These are phyloP conservation scores for Nicotiana attenuata DNA, from an alignment of 257 asterid genomes.

Conservation along the genomic window DNA sequence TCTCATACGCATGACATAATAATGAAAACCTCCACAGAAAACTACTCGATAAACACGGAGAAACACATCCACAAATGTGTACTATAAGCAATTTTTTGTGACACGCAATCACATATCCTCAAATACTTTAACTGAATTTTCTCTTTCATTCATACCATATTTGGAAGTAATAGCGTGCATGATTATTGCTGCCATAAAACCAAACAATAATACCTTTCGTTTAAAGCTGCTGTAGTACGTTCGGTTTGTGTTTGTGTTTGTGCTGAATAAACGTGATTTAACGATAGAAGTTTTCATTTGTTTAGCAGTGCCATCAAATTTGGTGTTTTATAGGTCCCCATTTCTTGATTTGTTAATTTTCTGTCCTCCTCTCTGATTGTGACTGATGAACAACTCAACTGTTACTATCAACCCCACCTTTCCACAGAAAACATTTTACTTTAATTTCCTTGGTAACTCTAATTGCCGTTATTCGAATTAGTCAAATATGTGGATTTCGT, in stretches of 20 bases:
- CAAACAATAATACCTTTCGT: background rate
- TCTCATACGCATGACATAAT: background rate
- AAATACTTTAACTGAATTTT: background rate
- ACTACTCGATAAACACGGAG: background rate
- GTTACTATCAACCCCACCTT: conserved; percentile 18
- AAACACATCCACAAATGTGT: background rate
- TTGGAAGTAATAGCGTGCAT: conserved; percentile 3
- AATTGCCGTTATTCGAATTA: no score
- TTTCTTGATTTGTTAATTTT: conserved; percentile 11
- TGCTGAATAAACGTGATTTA: background rate
- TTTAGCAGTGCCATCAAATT: conserved; percentile 24
- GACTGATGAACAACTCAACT: conserved; percentile 29
- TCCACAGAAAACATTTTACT: no score
- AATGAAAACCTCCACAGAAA: background rate
- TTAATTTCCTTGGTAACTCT: no score
- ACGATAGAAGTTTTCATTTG: background rate
- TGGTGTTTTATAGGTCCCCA: conserved; percentile 15
- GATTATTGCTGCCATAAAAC: background rate
- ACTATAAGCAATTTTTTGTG: background rate
- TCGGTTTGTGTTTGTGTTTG: background rate
- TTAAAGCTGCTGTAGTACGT: background rate
- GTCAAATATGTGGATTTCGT: no score
- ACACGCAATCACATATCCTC: background rate
- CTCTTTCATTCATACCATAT: background rate
- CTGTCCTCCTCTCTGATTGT: conserved; percentile 13